Percentiles rank a stretch among this genome's conserved stretches.
Conservation (phyloP, 352 stramenopile species). For the Pythium scleroteichum region DNA sequence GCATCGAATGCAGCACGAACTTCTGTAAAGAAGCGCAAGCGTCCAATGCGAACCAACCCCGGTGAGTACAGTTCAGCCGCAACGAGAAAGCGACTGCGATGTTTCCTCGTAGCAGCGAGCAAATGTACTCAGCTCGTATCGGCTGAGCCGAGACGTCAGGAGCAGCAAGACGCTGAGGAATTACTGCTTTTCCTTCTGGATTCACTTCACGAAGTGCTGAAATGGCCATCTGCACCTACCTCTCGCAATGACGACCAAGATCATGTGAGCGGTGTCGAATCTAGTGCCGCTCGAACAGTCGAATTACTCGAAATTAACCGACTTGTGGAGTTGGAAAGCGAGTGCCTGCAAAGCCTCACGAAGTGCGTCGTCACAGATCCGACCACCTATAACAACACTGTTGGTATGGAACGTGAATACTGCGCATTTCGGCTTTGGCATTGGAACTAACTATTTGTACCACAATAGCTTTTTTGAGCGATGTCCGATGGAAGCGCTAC, state of each 20-base stretch:
- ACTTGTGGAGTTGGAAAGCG: slow-evolving; percentile 30
- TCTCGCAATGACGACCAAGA: neutral
- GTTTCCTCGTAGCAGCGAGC: slow-evolving; percentile 39
- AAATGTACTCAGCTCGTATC: slow-evolving; percentile 55
- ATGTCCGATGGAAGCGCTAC: slow-evolving; percentile 62
- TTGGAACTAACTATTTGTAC: neutral
- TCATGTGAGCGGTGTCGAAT: neutral
- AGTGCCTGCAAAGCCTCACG: slow-evolving; percentile 30
- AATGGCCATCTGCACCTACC: slow-evolving; percentile 8
- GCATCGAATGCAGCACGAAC: neutral
- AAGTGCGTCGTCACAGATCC: slow-evolving; percentile 38
- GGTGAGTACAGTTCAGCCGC: slow-evolving; percentile 12
- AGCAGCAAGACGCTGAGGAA: slow-evolving; percentile 86
- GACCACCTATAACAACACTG: slow-evolving; percentile 54
- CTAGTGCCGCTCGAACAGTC: neutral
- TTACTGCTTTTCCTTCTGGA: slow-evolving; percentile 75
- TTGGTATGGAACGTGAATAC: slow-evolving; percentile 41
- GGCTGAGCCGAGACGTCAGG: slow-evolving; percentile 37
- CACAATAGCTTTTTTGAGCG: slow-evolving; percentile 46
- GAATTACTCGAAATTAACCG: slow-evolving; percentile 18
- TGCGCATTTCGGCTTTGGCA: no score
- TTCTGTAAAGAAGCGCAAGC: slow-evolving; percentile 21
- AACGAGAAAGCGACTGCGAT: slow-evolving; percentile 23
- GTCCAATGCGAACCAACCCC: slow-evolving; percentile 6
- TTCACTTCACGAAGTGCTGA: slow-evolving; percentile 58